Evolutionary conservation across 1,284 basidiomycete species (phyloP).

Genomic region (Ustilago xerochloae): DNA sequence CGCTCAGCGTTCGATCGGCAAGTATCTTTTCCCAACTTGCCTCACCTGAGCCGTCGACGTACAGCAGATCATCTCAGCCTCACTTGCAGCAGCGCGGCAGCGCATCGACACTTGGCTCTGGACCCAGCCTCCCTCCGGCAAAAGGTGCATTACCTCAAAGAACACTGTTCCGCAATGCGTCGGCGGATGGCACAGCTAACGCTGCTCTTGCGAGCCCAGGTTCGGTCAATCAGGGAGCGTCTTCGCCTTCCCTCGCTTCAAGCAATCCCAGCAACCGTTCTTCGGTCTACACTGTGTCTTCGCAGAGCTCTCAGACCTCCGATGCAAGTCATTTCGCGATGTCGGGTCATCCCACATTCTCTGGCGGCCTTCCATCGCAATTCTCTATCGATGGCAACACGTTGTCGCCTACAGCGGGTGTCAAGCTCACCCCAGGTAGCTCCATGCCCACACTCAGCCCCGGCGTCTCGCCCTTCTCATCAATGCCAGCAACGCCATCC

Average conservation of each 20-base stretch:
- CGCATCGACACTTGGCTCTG: constrained; percentile 4
- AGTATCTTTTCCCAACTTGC: constrained; percentile 42
- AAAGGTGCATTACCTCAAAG: constrained; percentile 14
- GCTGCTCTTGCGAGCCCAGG: constrained; percentile 9
- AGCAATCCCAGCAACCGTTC: constrained; percentile 62
- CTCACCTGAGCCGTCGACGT: constrained; percentile 23
- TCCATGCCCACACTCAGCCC: constrained; percentile 1
- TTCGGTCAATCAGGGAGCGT: constrained; percentile 17
- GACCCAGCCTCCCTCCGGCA: neutral
- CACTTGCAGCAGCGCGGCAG: constrained; percentile 31
- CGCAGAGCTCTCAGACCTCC: constrained; percentile 58
- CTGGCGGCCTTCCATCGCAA: constrained; percentile 12
- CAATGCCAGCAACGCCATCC: constrained; percentile 26
- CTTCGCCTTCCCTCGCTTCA: constrained; percentile 36
- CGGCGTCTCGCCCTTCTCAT: constrained; percentile 13
- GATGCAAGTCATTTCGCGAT: constrained; percentile 36
- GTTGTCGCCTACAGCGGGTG: constrained; percentile 7
- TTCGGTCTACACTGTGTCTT: constrained; percentile 60
- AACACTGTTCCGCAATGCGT: constrained; percentile 38
- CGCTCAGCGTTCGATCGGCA: constrained; percentile 28
- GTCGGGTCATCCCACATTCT: constrained; percentile 10
- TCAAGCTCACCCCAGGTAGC: constrained; percentile 7
- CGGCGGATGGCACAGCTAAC: constrained; percentile 29
- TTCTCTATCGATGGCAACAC: constrained; percentile 29
- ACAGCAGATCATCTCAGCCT: constrained; percentile 24